A percentile compares a stretch with the other conserved stretches of the same genome.
These are phyloP conservation scores for Salix viminalis DNA, from an alignment of 345 rosid genomes.

Conservation along the genomic window DNA sequence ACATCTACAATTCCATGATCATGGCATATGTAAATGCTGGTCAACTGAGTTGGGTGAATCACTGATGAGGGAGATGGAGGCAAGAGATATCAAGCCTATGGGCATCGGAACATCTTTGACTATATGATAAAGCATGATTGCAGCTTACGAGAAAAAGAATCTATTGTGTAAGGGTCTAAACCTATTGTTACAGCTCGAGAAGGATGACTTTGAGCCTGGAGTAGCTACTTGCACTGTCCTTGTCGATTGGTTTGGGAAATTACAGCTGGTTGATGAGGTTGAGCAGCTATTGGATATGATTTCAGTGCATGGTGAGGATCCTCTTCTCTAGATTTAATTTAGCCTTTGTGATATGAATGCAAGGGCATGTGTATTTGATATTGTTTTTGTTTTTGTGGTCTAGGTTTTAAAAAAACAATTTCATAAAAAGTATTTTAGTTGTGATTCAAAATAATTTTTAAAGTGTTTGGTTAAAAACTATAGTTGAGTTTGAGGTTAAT, in stretches of 20 bases:
- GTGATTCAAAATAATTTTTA: too few species aligned
- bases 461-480: too few species aligned
- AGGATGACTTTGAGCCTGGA: constrained; percentile 76
- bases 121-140: constrained; percentile 49
- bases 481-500: too few species aligned
- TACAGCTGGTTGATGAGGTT: constrained; percentile 74
- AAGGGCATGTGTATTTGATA: constrained; percentile 9
- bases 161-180: constrained; percentile 65
- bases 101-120: constrained; percentile 52
- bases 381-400: too few species aligned
- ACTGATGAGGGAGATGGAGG: constrained; percentile 52
- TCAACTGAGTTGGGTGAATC: constrained; percentile 37
- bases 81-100: too few species aligned
- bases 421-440: too few species aligned
- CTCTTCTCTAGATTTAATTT: constrained; percentile 58
- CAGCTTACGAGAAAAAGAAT: constrained; percentile 58
- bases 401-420: too few species aligned
- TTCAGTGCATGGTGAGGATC: constrained; percentile 70
- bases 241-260: constrained; percentile 66
- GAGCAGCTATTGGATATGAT: constrained; percentile 71
- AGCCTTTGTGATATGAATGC: constrained; percentile 84
- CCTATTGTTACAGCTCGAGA: constrained; percentile 69
- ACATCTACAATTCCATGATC: constrained; percentile 66
- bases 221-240: constrained; percentile 60
- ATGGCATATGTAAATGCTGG: constrained; percentile 66